These are phyloP conservation scores for Linum usitatissimum DNA, from an alignment of 345 rosid genomes.

Conservation along the genomic window DNA sequence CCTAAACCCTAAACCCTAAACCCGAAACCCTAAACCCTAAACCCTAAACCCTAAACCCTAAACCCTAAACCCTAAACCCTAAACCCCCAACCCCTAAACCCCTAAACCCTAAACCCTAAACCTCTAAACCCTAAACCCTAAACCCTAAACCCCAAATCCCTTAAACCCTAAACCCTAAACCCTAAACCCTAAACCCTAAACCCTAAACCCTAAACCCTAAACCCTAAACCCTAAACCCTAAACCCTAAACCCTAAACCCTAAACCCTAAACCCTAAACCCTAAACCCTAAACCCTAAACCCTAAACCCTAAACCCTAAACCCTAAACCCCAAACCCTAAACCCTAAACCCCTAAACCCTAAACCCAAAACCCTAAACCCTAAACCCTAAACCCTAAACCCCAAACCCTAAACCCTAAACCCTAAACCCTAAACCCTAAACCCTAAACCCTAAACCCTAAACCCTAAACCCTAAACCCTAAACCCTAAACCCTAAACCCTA, in stretches of 20 bases:
- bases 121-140: no score
- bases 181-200: constrained; percentile 1
- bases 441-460: constrained; percentile 9
- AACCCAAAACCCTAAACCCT: no score
- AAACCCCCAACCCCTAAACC: no score
- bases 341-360: no score
- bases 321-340: no score
- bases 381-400: no score
- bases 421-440: constrained; percentile 9
- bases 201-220: not conserved
- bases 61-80: constrained; percentile 9
- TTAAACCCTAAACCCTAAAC: no score
- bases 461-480: constrained; percentile 5
- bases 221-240: not conserved
- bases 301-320: constrained; percentile 9
- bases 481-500: constrained; percentile 1
- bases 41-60: constrained; percentile 13
- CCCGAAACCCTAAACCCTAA: constrained; percentile 15
- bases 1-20: constrained; percentile 8
- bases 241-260: not conserved
- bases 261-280: constrained; percentile 1
- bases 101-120: no score
- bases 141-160: no score
- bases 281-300: constrained; percentile 9
- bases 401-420: no score